phyloP scores from a whole-genome alignment of 1,284 basidiomycete species.

The Boletus sp. region DNA sequence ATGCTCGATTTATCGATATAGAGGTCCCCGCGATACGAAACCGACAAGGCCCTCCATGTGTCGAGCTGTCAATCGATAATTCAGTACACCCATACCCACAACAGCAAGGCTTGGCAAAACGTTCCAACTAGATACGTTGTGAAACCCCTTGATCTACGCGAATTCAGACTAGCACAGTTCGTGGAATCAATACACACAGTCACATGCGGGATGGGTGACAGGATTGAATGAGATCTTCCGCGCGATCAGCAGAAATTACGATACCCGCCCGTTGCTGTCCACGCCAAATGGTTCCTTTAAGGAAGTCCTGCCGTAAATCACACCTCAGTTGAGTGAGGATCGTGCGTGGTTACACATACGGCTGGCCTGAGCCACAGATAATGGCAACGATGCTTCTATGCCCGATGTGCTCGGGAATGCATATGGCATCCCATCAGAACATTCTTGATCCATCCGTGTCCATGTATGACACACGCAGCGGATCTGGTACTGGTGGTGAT shows the following conservation, averaged over 20 bases:
- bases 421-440: not conserved
- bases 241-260: not conserved
- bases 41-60: not conserved
- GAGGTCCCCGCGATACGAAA: not conserved
- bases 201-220: not conserved
- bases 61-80: not conserved
- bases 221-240: not conserved
- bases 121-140: not conserved
- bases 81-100: not conserved
- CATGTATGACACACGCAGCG: too few species aligned
- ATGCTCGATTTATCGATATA: not conserved
- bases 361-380: not conserved
- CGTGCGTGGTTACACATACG: not conserved
- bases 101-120: not conserved
- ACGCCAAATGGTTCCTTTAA: not conserved
- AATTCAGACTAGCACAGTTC: not conserved
- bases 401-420: not conserved
- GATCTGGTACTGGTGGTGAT: not conserved
- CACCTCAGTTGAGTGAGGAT: not conserved
- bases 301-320: conserved; percentile 3
- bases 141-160: not conserved
- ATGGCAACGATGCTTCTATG: not conserved
- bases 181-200: not conserved
- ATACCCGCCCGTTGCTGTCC: not conserved
- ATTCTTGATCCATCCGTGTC: not conserved